Percentiles rank a stretch among this genome's conserved stretches.
phyloP scores from a whole-genome alignment of 306 rosid species.

The Quillaja saponaria region DNA sequence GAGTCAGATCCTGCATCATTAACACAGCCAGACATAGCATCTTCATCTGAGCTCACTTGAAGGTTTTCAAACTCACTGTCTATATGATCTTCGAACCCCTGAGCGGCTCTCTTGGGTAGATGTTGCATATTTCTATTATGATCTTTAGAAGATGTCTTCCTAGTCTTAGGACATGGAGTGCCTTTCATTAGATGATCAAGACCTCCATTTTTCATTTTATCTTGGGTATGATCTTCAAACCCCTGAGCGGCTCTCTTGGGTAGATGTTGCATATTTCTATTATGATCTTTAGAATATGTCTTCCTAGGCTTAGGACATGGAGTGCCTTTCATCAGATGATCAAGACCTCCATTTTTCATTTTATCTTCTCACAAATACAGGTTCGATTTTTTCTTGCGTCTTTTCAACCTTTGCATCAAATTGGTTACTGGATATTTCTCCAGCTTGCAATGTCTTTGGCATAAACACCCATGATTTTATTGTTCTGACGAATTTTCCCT shows the following conservation, averaged over 20 bases:
- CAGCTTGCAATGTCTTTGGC: slow-evolving; percentile 33
- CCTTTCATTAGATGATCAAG: slow-evolving; percentile 29
- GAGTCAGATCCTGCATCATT: slow-evolving; percentile 58
- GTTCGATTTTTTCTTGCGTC: slow-evolving; percentile 35
- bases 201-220: slow-evolving; percentile 42
- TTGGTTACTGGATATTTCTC: slow-evolving; percentile 43
- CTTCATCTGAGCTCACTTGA: slow-evolving; percentile 51
- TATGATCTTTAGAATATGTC: slow-evolving; percentile 27
- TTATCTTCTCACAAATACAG: slow-evolving; percentile 43
- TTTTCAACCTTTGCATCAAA: slow-evolving; percentile 42
- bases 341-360: slow-evolving; percentile 39
- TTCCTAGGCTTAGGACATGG: slow-evolving; percentile 34
- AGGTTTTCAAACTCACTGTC: slow-evolving; percentile 41
- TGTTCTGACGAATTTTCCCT: slow-evolving; percentile 89
- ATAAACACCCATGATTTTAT: slow-evolving; percentile 50
- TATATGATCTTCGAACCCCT: slow-evolving; percentile 32
- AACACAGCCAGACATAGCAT: slow-evolving; percentile 34
- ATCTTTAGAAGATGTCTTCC: slow-evolving; percentile 33
- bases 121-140: slow-evolving; percentile 35
- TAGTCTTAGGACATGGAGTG: slow-evolving; percentile 29
- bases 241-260: slow-evolving; percentile 29
- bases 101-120: slow-evolving; percentile 31
- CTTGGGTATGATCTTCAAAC: slow-evolving; percentile 41
- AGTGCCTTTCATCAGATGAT: slow-evolving; percentile 27
- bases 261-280: slow-evolving; percentile 37